These are phyloP conservation scores for Cercospora sojina DNA, from an alignment of 2,329 filamentous ascomycete species.

Conservation along the genomic window DNA sequence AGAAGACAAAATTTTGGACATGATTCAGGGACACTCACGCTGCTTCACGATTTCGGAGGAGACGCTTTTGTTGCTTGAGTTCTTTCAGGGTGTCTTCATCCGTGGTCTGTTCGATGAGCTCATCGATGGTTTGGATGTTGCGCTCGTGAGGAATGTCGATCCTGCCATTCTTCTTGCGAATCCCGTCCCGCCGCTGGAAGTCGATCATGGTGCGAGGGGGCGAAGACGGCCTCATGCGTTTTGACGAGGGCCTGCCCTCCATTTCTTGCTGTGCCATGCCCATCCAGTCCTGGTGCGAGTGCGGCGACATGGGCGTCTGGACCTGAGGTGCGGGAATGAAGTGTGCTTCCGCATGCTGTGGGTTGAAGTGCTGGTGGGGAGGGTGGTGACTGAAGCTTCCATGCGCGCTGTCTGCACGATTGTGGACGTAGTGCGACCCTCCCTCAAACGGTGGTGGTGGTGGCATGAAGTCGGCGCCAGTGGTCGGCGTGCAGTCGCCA, in stretches of 20 bases:
- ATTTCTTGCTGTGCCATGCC: slow-evolving; percentile 52
- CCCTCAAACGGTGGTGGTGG: slow-evolving; percentile 39
- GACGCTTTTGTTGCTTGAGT: slow-evolving; percentile 94
- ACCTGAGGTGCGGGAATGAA: slow-evolving; percentile 53
- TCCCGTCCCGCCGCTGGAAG: slow-evolving; percentile 71
- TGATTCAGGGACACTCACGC: slow-evolving; percentile 60
- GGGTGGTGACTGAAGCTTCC: slow-evolving; percentile 43
- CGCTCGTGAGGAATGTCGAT: slow-evolving; percentile 95
- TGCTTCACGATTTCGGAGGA: slow-evolving; percentile 92
- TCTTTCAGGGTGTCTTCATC: slow-evolving; percentile 96
- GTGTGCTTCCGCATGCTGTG: slow-evolving; percentile 40
- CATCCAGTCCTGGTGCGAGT: slow-evolving; percentile 61
- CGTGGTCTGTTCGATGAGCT: slow-evolving; percentile 81
- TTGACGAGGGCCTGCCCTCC: slow-evolving; percentile 49
- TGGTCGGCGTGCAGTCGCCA: slow-evolving; percentile 70
- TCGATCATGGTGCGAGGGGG: slow-evolving; percentile 51
- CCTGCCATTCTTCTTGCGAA: slow-evolving; percentile 97
- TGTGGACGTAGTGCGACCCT: slow-evolving; percentile 26
- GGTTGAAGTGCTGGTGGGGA: slow-evolving; percentile 43
- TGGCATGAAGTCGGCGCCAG: slow-evolving; percentile 64
- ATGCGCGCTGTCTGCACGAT: slow-evolving; percentile 32
- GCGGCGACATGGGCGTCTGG: slow-evolving; percentile 59
- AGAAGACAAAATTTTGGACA: slow-evolving; percentile 8
- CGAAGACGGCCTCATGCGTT: slow-evolving; percentile 65
- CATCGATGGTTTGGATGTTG: slow-evolving; percentile 91